phyloP scores from a whole-genome alignment of 2,329 filamentous ascomycete species.

The Lasiodiplodia sp. region DNA sequence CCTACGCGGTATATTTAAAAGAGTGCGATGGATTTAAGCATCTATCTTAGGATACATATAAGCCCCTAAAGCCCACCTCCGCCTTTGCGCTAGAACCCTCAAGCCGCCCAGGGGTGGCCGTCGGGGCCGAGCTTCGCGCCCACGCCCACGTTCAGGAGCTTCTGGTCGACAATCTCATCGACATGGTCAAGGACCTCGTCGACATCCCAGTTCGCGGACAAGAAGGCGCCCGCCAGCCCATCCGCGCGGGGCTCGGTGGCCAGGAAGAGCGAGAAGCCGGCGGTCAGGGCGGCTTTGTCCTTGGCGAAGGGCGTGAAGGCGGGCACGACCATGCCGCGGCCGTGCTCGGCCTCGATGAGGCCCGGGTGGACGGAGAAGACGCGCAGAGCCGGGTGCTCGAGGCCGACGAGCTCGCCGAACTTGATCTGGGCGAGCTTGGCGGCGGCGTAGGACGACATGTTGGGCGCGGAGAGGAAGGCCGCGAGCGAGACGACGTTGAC shows the following conservation, averaged over 20 bases:
- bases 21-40: no score
- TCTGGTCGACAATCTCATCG: conserved; percentile 40
- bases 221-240: conserved; percentile 32
- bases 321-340: conserved; percentile 35
- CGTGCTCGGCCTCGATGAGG: conserved; percentile 36
- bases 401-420: conserved; percentile 37
- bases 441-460: conserved; percentile 35
- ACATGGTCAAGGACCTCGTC: conserved; percentile 39
- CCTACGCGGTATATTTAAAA: no score
- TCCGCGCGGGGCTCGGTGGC: conserved; percentile 32
- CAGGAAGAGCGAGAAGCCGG: conserved; percentile 39
- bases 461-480: conserved; percentile 35
- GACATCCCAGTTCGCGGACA: conserved; percentile 43
- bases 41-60: no score
- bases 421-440: conserved; percentile 38
- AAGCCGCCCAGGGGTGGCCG: conserved; percentile 33
- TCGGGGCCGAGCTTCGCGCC: conserved; percentile 35
- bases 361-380: conserved; percentile 39
- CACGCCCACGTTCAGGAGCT: conserved; percentile 39
- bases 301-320: conserved; percentile 39
- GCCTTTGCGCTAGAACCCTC: not conserved
- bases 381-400: conserved; percentile 38
- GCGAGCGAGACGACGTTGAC: conserved; percentile 38
- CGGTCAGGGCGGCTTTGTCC: conserved; percentile 43
- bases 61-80: not conserved